Evolutionary conservation across 139 green algal species (phyloP).

Genomic region (Picochlorum sp.): DNA sequence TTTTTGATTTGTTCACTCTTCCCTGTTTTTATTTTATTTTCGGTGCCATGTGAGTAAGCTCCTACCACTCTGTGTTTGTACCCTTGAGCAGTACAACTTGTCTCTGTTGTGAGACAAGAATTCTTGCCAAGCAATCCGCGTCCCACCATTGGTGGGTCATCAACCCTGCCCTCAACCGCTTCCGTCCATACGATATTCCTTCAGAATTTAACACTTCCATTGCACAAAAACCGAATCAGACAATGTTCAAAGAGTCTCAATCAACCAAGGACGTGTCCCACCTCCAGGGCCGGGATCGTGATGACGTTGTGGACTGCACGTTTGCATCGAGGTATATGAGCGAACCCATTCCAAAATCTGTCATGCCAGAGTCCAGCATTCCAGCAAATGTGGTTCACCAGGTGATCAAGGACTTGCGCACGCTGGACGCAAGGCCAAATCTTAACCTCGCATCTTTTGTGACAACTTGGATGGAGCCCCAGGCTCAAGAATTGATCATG

Average conservation of each 20-base stretch:
- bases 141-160: too few species aligned
- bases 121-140: too few species aligned
- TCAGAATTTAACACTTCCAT: too few species aligned
- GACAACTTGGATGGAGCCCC: constrained; percentile 39
- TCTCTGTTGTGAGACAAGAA: too few species aligned
- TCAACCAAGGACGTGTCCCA: neutral
- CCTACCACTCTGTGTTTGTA: too few species aligned
- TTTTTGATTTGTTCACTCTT: neutral
- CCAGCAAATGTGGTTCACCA: constrained; percentile 7
- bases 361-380: constrained; percentile 10
- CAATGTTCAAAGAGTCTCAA: neutral
- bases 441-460: constrained; percentile 40
- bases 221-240: too few species aligned
- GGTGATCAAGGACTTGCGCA: constrained; percentile 11
- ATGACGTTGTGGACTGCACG: constrained; percentile 17
- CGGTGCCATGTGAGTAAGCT: neutral
- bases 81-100: too few species aligned
- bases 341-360: constrained; percentile 11
- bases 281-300: neutral
- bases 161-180: too few species aligned
- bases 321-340: constrained; percentile 28
- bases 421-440: constrained; percentile 14
- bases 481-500: constrained; percentile 29
- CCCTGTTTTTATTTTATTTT: neutral
- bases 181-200: too few species aligned